These are phyloP conservation scores for Tuber brumale DNA, from an alignment of 495 filamentous ascomycete genomes.

Conservation along the genomic window DNA sequence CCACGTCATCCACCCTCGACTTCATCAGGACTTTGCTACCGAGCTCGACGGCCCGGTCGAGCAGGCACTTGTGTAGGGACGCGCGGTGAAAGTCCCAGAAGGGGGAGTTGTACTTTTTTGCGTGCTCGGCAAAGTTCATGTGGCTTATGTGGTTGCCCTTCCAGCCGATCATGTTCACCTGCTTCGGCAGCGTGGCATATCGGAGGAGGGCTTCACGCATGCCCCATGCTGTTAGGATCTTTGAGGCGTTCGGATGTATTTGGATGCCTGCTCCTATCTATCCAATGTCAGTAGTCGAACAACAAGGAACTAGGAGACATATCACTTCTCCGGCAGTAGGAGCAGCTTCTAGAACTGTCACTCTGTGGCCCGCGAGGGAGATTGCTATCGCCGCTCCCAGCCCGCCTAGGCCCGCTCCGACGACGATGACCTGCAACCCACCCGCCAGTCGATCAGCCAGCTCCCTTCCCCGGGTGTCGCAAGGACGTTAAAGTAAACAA, in stretches of 20 bases:
- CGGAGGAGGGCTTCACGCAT: slow-evolving; percentile 39
- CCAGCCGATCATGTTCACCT: slow-evolving; percentile 46
- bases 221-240: slow-evolving; percentile 49
- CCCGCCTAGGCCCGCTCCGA: slow-evolving; percentile 65
- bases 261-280: slow-evolving; percentile 57
- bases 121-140: slow-evolving; percentile 46
- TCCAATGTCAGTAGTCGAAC: not conserved
- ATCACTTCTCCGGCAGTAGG: slow-evolving; percentile 53
- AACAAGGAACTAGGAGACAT: slow-evolving; percentile 16
- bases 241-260: slow-evolving; percentile 52
- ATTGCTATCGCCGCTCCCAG: slow-evolving; percentile 59
- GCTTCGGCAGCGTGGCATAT: slow-evolving; percentile 43
- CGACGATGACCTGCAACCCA: slow-evolving; percentile 48
- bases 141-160: slow-evolving; percentile 45
- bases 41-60: slow-evolving; percentile 50
- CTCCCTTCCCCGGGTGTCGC: not conserved
- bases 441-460: slow-evolving; percentile 14
- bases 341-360: slow-evolving; percentile 59
- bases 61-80: slow-evolving; percentile 52
- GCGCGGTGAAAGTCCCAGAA: slow-evolving; percentile 58
- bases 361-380: slow-evolving; percentile 55
- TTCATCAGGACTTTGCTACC: slow-evolving; percentile 50
- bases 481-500: not conserved
- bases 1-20: slow-evolving; percentile 45
- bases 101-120: slow-evolving; percentile 47